phyloP scores from a whole-genome alignment of 768 basidiomycete genomes.

The Mycena epipterygia region DNA sequence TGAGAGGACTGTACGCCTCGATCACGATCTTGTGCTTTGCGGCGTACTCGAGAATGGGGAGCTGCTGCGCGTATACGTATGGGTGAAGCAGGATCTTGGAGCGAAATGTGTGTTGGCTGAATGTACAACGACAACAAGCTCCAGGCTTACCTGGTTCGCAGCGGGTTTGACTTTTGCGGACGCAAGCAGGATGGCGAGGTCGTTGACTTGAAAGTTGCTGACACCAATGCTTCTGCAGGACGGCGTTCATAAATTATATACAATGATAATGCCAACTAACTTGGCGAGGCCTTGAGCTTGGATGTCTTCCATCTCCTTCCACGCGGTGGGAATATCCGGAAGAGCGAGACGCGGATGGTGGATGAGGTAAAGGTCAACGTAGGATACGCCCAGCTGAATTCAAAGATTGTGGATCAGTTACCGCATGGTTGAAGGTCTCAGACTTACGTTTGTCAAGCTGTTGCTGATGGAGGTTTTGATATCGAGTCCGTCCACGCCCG shows the following conservation, averaged over 20 bases:
- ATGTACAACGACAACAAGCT: background rate
- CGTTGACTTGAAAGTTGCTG: conserved; percentile 72
- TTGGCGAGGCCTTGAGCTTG: conserved; percentile 70
- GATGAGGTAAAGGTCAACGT: conserved; percentile 81
- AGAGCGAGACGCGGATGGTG: conserved; percentile 67
- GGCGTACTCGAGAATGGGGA: conserved; percentile 69
- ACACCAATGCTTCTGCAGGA: conserved; percentile 76
- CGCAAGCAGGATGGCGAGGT: conserved; percentile 68
- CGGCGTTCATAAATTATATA: background rate
- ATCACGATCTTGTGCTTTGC: conserved; percentile 71
- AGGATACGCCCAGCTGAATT: conserved; percentile 70
- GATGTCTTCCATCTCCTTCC: conserved; percentile 74
- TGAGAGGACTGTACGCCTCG: conserved; percentile 80
- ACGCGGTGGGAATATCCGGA: conserved; percentile 72
- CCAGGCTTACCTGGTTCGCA: conserved; percentile 70
- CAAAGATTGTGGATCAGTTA: background rate
- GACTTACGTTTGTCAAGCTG: conserved; percentile 67
- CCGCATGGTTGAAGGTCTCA: background rate
- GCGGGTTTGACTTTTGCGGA: conserved; percentile 74
- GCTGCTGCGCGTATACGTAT: conserved; percentile 71
- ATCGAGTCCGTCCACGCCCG: conserved; percentile 63
- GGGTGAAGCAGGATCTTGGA: conserved; percentile 77
- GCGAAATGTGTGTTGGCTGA: background rate
- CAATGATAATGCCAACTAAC: conserved; percentile 46
- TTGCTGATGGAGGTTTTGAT: conserved; percentile 69